phyloP scores from a whole-genome alignment of 148 eudicot species.

The Spergularia marina region DNA sequence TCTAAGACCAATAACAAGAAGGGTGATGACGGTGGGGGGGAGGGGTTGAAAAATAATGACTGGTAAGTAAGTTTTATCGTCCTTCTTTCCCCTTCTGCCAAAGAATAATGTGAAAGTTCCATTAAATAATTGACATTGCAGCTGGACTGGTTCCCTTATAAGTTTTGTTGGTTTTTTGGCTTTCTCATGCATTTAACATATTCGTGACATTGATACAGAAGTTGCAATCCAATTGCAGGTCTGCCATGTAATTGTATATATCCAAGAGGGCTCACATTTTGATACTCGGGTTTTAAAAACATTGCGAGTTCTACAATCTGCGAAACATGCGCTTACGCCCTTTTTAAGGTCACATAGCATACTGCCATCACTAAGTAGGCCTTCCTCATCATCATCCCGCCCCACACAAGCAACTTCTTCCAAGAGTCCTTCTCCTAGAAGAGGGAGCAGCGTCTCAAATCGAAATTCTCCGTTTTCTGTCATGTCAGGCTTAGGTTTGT shows the following conservation, averaged over 20 bases:
- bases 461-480: constrained; percentile 55
- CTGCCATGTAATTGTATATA: constrained; percentile 72
- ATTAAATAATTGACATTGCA: constrained; percentile 11
- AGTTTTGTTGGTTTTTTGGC: background rate
- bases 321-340: constrained; percentile 71
- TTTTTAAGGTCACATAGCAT: constrained; percentile 49
- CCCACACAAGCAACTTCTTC: constrained; percentile 45
- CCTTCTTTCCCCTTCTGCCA: background rate
- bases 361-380: constrained; percentile 38
- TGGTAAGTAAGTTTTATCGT: background rate
- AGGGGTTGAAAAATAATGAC: background rate
- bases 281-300: constrained; percentile 59
- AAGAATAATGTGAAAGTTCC: background rate
- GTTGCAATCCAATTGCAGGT: constrained; percentile 55
- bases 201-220: constrained; percentile 14
- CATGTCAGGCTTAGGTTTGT: constrained; percentile 68
- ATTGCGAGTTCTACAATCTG: constrained; percentile 76
- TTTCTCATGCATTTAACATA: background rate
- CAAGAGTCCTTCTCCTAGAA: constrained; percentile 68
- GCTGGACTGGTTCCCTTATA: background rate
- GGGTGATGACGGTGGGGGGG: background rate
- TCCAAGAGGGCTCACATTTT: constrained; percentile 81
- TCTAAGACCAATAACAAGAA: background rate
- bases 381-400: constrained; percentile 51
- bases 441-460: constrained; percentile 46